Evolutionary conservation across 306 rosid species (phyloP).

Genomic region (apple (Malus domestica)): ASM211411v1 NC_041795.1:12792501-12793000

Average conservation of each 20-base stretch:
- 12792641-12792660: conserved; percentile 95
- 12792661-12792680: conserved; percentile 96
- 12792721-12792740: neutral
- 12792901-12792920: conserved; percentile 96
- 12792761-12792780: neutral
- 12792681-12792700: conserved; percentile 97
- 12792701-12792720: conserved; percentile 13
- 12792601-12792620: neutral
- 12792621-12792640: conserved; percentile 64
- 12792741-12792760: neutral
- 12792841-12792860: neutral
- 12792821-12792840: neutral
- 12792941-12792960: conserved; percentile 4
- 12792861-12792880: conserved; percentile 2
- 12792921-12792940: conserved; percentile 96
- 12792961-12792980: neutral
- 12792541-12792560: conserved; percentile 13
- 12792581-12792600: neutral
- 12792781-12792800: neutral
- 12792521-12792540: conserved; percentile 99
- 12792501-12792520: conserved; percentile 93
- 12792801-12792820: neutral
- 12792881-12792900: conserved; percentile 98
- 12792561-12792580: conserved; percentile 7
- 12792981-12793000: neutral